Base-by-base conservation (phyloP, 371 early-diverging fungal genomes). In the Rhizopus arrhizus region DNA sequence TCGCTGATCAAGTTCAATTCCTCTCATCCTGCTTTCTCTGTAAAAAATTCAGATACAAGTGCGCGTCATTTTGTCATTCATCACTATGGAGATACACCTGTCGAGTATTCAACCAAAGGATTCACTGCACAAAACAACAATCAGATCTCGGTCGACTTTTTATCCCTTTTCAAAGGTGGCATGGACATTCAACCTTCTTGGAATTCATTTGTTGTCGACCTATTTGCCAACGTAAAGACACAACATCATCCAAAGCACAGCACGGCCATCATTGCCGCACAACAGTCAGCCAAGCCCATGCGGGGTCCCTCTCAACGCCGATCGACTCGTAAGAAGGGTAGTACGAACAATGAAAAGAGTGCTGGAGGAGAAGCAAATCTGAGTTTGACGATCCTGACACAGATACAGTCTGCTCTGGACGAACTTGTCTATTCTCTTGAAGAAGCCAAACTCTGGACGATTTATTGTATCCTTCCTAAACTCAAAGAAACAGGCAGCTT, bases 381-480 rank as follows among this genome's bases (percentile, higher is more conserved):
- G 16, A 58, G 59, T n/a, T 48, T 32, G 4, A 65, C 59, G 1
- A 62, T 72, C 3, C 45, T 89, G n/a, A 76, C 82, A 1, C 89
- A 93, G 73, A 82, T 92, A 64, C 88, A 90, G 56, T 80, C 84
- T 9, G 84, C 91, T 2, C 68, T 95, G 48, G 84, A 88, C 47
- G 92, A 92, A 62, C 75, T 96, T 5, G 74, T 93, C 9, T 87
- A 87, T 33, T 85, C 93, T 5, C 72, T 96, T 35, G 85, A 86
- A 56, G 91, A 91, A 59, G 91, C 95, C 2, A 87, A 88, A 34
- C 79, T 92, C 1, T 96, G 96, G 97, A 86, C 89, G 57, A 74
- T 96, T 29, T 78, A 89, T 63, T 94, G 93, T 77, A 69, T 97
- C 33, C 80, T 82, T 13, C 89, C 92, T 1, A 88, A 89, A 62